phyloP scores from a whole-genome alignment of 2,329 filamentous ascomycete species.

The Fusarium begoniae region DNA sequence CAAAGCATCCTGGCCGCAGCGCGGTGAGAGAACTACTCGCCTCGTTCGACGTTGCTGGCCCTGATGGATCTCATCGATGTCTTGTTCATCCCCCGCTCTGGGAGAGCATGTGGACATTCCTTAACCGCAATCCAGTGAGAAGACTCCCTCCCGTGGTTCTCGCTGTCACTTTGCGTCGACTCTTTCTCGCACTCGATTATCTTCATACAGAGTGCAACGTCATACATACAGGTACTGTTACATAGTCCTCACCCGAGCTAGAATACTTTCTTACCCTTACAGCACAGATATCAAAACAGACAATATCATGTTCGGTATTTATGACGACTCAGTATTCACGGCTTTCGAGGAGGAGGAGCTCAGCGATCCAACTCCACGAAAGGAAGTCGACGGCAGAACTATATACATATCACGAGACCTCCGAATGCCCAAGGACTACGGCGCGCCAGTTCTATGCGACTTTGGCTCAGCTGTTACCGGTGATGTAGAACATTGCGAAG shows the following conservation, averaged over 20 bases:
- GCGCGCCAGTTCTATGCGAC: constrained; percentile 56
- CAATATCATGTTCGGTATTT: constrained; percentile 57
- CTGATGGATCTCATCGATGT: constrained; percentile 49
- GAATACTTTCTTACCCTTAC: constrained; percentile 6
- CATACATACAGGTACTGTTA: constrained; percentile 53
- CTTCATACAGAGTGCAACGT: constrained; percentile 57
- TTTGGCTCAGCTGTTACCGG: constrained; percentile 57
- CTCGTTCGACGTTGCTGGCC: constrained; percentile 49
- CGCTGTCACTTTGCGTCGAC: constrained; percentile 47
- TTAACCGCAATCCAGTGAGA: constrained; percentile 51
- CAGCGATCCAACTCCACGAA: constrained; percentile 52
- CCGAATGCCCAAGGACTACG: constrained; percentile 43
- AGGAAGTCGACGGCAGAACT: constrained; percentile 50
- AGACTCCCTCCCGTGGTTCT: constrained; percentile 49
- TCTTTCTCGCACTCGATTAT: constrained; percentile 57
- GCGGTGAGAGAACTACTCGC: constrained; percentile 49
- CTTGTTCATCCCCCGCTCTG: constrained; percentile 54
- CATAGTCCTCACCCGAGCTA: accelerated
- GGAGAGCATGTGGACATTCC: constrained; percentile 52
- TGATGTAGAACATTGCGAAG: constrained; percentile 44
- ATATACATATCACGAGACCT: constrained; percentile 56
- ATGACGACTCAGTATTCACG: constrained; percentile 51
- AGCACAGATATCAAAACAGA: constrained; percentile 55
- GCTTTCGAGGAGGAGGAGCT: constrained; percentile 53
- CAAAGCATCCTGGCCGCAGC: constrained; percentile 45